Conservation (phyloP, 148 eudicot genomes). For the Hydrangea macrophylla region DNA sequence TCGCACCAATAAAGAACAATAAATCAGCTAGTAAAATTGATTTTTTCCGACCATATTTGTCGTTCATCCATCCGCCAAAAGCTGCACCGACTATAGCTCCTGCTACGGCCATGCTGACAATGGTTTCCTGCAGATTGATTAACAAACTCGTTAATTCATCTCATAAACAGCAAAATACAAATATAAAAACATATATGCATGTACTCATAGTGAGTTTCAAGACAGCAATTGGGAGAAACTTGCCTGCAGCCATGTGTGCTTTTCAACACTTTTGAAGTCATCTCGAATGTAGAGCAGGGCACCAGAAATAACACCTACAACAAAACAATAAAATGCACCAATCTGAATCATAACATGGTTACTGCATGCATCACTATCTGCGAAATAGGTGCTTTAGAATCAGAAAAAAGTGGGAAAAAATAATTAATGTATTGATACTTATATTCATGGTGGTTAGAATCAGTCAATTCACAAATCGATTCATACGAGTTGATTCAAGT, state of each 20-base stretch:
- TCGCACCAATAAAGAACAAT: conserved; percentile 57
- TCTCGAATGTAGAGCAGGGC: conserved; percentile 70
- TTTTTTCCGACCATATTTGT: conserved; percentile 49
- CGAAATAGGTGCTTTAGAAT: no score
- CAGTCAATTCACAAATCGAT: no score
- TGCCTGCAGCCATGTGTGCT: conserved; percentile 60
- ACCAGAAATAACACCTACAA: conserved; percentile 71
- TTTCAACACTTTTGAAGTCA: conserved; percentile 48
- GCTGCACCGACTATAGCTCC: conserved; percentile 77
- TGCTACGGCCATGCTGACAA: conserved; percentile 74
- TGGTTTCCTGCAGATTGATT: conserved; percentile 48
- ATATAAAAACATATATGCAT: no score
- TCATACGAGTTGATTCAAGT: no score
- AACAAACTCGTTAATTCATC: not conserved
- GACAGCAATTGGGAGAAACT: not conserved
- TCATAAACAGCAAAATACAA: not conserved
- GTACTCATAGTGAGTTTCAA: not conserved
- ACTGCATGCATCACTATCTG: not conserved
- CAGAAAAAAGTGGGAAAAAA: no score
- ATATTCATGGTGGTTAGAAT: no score
- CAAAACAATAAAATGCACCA: not conserved
- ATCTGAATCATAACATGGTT: not conserved
- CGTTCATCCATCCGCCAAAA: conserved; percentile 61
- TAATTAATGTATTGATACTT: no score
- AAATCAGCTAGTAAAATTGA: conserved; percentile 60